Conservation (phyloP, 1,284 basidiomycete genomes). For the Ceratobasidium sp. region DNA sequence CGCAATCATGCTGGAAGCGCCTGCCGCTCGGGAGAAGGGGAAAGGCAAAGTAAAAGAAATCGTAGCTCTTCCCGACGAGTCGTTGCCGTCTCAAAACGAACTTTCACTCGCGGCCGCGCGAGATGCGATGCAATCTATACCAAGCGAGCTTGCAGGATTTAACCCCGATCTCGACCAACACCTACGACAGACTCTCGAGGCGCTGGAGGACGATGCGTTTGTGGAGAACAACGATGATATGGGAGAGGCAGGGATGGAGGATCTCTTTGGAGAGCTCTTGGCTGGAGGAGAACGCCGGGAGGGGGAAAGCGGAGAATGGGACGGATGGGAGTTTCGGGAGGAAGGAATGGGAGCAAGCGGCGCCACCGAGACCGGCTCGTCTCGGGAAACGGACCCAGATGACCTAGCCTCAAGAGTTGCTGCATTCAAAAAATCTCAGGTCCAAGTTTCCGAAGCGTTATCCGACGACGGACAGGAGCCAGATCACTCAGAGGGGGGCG, state of each 20-base stretch:
- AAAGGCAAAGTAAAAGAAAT: constrained; percentile 53
- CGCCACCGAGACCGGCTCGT: constrained; percentile 44
- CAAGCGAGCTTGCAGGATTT: constrained; percentile 84
- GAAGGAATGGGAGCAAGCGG: constrained; percentile 49
- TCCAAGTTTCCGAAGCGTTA: constrained; percentile 40
- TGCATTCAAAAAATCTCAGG: constrained; percentile 49
- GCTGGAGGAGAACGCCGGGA: constrained; percentile 68
- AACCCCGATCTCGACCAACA: constrained; percentile 98
- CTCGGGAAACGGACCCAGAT: constrained; percentile 46
- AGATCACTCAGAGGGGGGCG: constrained; percentile 83
- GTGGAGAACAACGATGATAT: constrained; percentile 77
- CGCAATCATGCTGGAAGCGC: constrained; percentile 77
- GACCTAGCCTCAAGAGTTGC: constrained; percentile 49
- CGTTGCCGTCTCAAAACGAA: constrained; percentile 74
- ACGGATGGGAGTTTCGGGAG: constrained; percentile 53
- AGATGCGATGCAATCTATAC: constrained; percentile 62
- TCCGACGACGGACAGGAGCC: constrained; percentile 64
- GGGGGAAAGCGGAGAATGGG: constrained; percentile 49
- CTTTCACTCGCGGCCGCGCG: constrained; percentile 57
- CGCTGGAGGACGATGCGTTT: constrained; percentile 95
- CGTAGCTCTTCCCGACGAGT: constrained; percentile 61
- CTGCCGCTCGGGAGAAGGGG: constrained; percentile 54
- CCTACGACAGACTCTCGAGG: constrained; percentile 90
- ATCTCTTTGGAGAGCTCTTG: constrained; percentile 77
- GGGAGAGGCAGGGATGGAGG: constrained; percentile 50